Evolutionary conservation across 1,284 basidiomycete genomes (phyloP).

Genomic region (Volvariella surrecta): DNA sequence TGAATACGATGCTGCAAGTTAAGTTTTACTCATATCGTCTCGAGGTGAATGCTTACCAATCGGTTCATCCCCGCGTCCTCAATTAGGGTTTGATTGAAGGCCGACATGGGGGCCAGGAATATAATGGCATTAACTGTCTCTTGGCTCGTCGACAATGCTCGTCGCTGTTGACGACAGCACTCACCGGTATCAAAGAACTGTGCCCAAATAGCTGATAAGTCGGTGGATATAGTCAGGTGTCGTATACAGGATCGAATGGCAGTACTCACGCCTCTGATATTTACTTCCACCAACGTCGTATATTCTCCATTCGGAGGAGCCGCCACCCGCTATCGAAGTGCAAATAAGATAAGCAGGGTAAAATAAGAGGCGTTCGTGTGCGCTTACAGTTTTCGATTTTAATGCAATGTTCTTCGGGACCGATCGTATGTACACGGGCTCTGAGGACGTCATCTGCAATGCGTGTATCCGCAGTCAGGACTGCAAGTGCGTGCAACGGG

Average conservation of each 20-base stretch:
- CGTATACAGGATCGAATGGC: neutral
- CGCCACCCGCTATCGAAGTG: constrained; percentile 20
- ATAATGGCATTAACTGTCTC: constrained; percentile 47
- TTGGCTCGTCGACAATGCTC: constrained; percentile 3
- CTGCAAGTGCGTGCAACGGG: neutral
- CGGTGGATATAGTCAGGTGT: constrained; percentile 2
- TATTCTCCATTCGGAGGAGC: constrained; percentile 45
- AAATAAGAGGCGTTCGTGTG: constrained; percentile 5
- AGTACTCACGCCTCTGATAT: constrained; percentile 39
- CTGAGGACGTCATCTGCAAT: constrained; percentile 49
- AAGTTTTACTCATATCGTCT: neutral
- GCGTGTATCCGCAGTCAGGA: constrained; percentile 2
- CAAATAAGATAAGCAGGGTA: neutral
- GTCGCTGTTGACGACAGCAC: constrained; percentile 9
- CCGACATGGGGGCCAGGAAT: constrained; percentile 57
- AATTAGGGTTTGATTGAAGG: constrained; percentile 53
- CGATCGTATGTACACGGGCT: constrained; percentile 54
- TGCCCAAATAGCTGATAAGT: constrained; percentile 44
- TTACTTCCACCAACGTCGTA: constrained; percentile 55
- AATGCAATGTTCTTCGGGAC: constrained; percentile 55
- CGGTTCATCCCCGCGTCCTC: constrained; percentile 53
- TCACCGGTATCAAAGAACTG: constrained; percentile 58
- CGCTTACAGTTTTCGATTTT: constrained; percentile 31
- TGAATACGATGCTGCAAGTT: constrained; percentile 1
- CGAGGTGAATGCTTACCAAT: constrained; percentile 30